phyloP scores from a whole-genome alignment of 306 rosid genomes.

The Quercus glauca region DNA sequence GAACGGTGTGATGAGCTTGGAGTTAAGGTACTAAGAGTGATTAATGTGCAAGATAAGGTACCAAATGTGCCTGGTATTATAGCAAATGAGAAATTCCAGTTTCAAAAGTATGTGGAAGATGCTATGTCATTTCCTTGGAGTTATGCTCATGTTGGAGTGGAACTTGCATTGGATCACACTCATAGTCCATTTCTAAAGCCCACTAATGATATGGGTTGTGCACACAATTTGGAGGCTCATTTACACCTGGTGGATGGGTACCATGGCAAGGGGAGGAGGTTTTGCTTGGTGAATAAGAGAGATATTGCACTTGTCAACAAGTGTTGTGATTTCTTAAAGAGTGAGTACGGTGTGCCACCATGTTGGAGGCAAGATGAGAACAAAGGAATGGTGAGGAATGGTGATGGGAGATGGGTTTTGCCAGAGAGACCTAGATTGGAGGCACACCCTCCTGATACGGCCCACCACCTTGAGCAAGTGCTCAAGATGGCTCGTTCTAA shows the following conservation, averaged over 20 bases:
- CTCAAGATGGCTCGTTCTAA: conserved; percentile 6
- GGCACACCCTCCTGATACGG: conserved; percentile 59
- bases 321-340: conserved; percentile 40
- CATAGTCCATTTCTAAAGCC: conserved; percentile 50
- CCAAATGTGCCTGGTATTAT: conserved; percentile 67
- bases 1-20: conserved; percentile 66
- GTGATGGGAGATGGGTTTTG: conserved; percentile 61
- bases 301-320: conserved; percentile 67
- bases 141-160: conserved; percentile 68
- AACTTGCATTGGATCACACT: conserved; percentile 46
- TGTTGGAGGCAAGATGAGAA: conserved; percentile 75
- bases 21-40: conserved; percentile 57
- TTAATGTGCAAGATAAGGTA: conserved; percentile 56
- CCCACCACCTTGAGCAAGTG: conserved; percentile 44
- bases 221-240: conserved; percentile 62
- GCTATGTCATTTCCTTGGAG: conserved; percentile 63
- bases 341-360: conserved; percentile 49
- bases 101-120: conserved; percentile 61
- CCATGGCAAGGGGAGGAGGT: conserved; percentile 41
- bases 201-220: conserved; percentile 42
- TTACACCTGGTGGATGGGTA: conserved; percentile 62
- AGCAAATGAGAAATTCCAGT: conserved; percentile 55
- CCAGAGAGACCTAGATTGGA: conserved; percentile 52
- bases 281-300: conserved; percentile 33
- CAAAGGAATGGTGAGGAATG: conserved; percentile 56